phyloP scores from a whole-genome alignment of 371 early-diverging fungal species.

The Vairimorpha apis region DNA sequence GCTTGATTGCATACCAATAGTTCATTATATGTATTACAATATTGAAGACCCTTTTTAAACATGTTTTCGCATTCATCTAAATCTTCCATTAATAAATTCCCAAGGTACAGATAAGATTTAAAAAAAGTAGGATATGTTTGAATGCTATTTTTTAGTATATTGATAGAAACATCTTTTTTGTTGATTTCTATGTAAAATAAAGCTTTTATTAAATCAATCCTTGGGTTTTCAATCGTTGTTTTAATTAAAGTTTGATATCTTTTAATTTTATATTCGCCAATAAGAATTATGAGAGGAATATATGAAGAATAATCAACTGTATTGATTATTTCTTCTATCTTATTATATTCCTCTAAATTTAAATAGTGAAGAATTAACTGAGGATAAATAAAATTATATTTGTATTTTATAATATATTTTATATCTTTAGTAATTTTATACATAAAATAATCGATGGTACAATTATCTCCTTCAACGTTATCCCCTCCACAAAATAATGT shows the following conservation, averaged over 20 bases:
- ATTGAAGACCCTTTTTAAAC: constrained; percentile 11
- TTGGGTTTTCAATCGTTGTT: not conserved
- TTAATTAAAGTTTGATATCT: not conserved
- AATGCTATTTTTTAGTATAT: constrained; percentile 4
- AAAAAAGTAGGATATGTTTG: constrained; percentile 7
- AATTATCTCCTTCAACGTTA: constrained; percentile 13
- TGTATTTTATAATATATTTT: constrained; percentile 9
- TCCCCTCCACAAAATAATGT: not conserved
- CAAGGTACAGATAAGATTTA: constrained; percentile 33
- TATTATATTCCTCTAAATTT: not conserved
- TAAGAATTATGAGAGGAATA: constrained; percentile 4
- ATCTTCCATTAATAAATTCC: constrained; percentile 22
- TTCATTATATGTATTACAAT: constrained; percentile 20
- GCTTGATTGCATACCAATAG: constrained; percentile 17
- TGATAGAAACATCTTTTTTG: not conserved
- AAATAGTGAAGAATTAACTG: constrained; percentile 19
- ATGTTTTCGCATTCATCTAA: constrained; percentile 1
- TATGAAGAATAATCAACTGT: not conserved
- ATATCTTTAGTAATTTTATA: constrained; percentile 6
- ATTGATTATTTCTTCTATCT: not conserved
- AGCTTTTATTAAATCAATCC: constrained; percentile 7
- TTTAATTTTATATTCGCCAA: constrained; percentile 20
- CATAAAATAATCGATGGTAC: constrained; percentile 6
- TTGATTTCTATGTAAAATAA: not conserved
- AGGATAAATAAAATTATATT: not conserved